Conservation (phyloP, 208 protist genomes). For the Leishmania amazonensis region DNA sequence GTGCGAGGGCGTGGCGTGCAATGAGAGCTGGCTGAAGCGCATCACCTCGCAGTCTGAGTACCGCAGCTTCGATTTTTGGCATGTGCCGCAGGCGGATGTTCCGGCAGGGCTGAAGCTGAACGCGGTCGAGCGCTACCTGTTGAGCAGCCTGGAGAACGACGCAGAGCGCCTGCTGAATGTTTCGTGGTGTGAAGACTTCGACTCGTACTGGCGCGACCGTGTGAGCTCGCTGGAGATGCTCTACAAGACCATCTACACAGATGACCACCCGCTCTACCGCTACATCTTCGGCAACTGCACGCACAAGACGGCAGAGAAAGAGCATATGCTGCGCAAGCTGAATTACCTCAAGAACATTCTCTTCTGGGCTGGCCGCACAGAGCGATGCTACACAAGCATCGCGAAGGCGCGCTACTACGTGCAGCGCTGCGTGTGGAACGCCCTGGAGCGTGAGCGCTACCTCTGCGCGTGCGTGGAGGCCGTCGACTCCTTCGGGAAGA, state of each 20-base stretch:
- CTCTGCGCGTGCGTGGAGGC: slow-evolving; percentile 80
- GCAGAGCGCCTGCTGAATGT: slow-evolving; percentile 77
- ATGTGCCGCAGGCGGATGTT: slow-evolving; percentile 65
- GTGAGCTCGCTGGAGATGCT: slow-evolving; percentile 76
- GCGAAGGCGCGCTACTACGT: slow-evolving; percentile 77
- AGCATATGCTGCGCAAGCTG: slow-evolving; percentile 74
- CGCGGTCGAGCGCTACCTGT: slow-evolving; percentile 73
- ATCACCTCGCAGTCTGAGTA: slow-evolving; percentile 72
- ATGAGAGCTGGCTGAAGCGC: slow-evolving; percentile 79
- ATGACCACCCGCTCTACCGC: slow-evolving; percentile 57
- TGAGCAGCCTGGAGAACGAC: slow-evolving; percentile 87
- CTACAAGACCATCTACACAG: slow-evolving; percentile 70
- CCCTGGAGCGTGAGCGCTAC: slow-evolving; percentile 90
- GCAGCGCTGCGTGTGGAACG: slow-evolving; percentile 87
- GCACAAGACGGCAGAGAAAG: slow-evolving; percentile 60
- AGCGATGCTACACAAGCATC: slow-evolving; percentile 83
- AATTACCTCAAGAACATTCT: slow-evolving; percentile 86
- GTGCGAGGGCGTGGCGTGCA: slow-evolving; percentile 54
- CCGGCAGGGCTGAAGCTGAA: slow-evolving; percentile 60
- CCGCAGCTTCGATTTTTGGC: slow-evolving; percentile 89
- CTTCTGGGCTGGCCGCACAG: slow-evolving; percentile 75
- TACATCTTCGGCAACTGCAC: slow-evolving; percentile 82
- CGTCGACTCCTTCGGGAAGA: slow-evolving; percentile 75
- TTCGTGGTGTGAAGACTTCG: slow-evolving; percentile 89
- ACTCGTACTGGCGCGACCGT: slow-evolving; percentile 89